A percentile compares a stretch with the other conserved stretches of the same genome.
phyloP scores from a whole-genome alignment of 83 land plant species.

The Larix sibirica region DNA sequence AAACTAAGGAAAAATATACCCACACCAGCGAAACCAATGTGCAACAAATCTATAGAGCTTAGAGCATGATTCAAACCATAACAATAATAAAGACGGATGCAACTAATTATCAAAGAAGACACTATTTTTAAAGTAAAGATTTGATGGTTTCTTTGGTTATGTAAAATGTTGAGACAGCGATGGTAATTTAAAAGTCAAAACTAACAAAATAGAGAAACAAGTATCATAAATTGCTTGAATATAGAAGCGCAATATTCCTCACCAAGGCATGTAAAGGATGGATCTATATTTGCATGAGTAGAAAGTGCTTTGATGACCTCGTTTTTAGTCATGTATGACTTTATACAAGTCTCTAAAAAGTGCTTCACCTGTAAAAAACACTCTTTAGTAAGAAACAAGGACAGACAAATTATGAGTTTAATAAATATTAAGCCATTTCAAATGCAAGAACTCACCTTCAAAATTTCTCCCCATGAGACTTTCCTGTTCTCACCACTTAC shows the following conservation, averaged over 20 bases:
- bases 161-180: not conserved
- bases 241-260: not conserved
- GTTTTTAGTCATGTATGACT: constrained; percentile 11
- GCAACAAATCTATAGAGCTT: too few species aligned
- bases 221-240: not conserved
- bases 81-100: too few species aligned
- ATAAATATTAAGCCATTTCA: not conserved
- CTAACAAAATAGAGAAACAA: not conserved
- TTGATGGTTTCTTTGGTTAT: too few species aligned
- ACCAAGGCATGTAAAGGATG: constrained; percentile 1
- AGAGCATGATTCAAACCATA: too few species aligned
- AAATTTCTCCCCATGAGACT: not conserved
- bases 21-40: too few species aligned
- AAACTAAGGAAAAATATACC: too few species aligned
- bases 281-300: constrained; percentile 3
- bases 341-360: constrained; percentile 13
- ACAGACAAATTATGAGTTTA: not conserved
- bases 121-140: too few species aligned
- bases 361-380: constrained; percentile 7
- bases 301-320: constrained; percentile 5
- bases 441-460: not conserved
- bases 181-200: not conserved
- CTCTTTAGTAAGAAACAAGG: not conserved
- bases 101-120: too few species aligned
- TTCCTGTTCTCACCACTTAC: not conserved